Percentiles rank a stretch among this genome's conserved stretches.
Conservation (phyloP, 1,139 yeast species). For the Suhomyces wounanorum region DNA sequence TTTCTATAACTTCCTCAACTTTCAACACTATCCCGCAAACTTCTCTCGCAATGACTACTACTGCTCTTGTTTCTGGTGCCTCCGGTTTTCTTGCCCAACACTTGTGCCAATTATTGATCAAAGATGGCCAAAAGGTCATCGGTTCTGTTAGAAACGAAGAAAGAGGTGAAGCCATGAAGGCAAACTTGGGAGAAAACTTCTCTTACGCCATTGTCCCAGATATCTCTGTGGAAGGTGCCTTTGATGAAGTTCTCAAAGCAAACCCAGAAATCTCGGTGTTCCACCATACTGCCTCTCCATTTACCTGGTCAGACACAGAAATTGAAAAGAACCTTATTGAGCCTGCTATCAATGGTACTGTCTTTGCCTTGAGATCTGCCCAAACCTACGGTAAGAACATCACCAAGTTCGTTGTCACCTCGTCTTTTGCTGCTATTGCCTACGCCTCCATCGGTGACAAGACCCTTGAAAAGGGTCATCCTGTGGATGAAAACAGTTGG, state of each 20-base stretch:
- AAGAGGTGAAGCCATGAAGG: slow-evolving; percentile 13
- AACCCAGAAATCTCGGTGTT: background rate
- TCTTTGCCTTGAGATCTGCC: slow-evolving; percentile 1
- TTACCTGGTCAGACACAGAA: background rate
- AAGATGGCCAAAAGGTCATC: slow-evolving; percentile 50
- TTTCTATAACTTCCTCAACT: background rate
- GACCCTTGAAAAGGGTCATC: background rate
- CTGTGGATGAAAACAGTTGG: background rate
- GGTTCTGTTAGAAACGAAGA: slow-evolving; percentile 52
- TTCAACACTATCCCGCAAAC: background rate
- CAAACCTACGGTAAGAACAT: slow-evolving; percentile 1
- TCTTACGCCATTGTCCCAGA: slow-evolving; percentile 28
- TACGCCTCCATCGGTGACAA: background rate
- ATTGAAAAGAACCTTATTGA: slow-evolving; percentile 1
- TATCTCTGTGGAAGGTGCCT: slow-evolving; percentile 15
- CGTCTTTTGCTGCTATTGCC: background rate
- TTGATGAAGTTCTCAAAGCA: background rate
- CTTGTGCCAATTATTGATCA: slow-evolving; percentile 20
- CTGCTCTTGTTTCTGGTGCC: slow-evolving; percentile 40
- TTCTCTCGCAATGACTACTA: background rate
- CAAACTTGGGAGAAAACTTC: slow-evolving; percentile 20
- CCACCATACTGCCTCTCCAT: slow-evolving; percentile 3
- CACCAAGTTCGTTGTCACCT: background rate
- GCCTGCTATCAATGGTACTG: slow-evolving; percentile 1
- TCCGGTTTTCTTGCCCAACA: slow-evolving; percentile 41